Percentiles rank a stretch among this genome's conserved stretches.
phyloP scores from a whole-genome alignment of 306 rosid genomes.

The Acacia crassicarpa region DNA sequence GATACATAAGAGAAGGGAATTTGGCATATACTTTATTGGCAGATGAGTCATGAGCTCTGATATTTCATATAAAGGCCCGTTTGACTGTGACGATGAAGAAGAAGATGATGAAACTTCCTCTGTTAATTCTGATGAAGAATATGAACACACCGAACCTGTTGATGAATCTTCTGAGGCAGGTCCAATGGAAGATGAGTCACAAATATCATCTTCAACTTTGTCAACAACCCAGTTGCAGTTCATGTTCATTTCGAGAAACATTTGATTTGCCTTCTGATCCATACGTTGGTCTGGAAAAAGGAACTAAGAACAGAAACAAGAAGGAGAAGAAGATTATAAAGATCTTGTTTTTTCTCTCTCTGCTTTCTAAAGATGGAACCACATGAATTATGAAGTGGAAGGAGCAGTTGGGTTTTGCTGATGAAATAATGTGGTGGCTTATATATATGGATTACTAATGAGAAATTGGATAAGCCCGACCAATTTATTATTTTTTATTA shows the following conservation, averaged over 20 bases:
- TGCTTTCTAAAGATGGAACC: slow-evolving; percentile 2
- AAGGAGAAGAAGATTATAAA: slow-evolving; percentile 7
- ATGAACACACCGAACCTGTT: slow-evolving; percentile 46
- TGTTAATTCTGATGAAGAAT: slow-evolving; percentile 57
- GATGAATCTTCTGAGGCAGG: slow-evolving; percentile 54
- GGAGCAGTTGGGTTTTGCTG: slow-evolving; percentile 7
- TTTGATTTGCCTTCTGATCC: slow-evolving; percentile 26
- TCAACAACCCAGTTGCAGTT: slow-evolving; percentile 35
- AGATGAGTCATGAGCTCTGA: slow-evolving; percentile 81
- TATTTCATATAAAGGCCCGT: slow-evolving; percentile 70
- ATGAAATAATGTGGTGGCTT: neutral
- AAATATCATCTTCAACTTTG: slow-evolving; percentile 37
- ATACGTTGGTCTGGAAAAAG: neutral
- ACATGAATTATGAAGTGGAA: neutral
- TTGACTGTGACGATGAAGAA: slow-evolving; percentile 45
- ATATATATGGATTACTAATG: neutral
- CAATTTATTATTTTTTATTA: neutral
- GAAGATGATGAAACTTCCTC: slow-evolving; percentile 60
- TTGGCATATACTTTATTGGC: slow-evolving; percentile 71
- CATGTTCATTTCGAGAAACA: slow-evolving; percentile 17
- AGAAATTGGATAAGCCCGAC: slow-evolving; percentile 41
- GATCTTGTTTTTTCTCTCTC: slow-evolving; percentile 2
- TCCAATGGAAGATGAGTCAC: slow-evolving; percentile 51
- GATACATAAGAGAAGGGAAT: neutral
- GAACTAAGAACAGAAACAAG: neutral